Conservation (phyloP, 495 filamentous ascomycete genomes). For the Elasticomyces elasticus region DNA sequence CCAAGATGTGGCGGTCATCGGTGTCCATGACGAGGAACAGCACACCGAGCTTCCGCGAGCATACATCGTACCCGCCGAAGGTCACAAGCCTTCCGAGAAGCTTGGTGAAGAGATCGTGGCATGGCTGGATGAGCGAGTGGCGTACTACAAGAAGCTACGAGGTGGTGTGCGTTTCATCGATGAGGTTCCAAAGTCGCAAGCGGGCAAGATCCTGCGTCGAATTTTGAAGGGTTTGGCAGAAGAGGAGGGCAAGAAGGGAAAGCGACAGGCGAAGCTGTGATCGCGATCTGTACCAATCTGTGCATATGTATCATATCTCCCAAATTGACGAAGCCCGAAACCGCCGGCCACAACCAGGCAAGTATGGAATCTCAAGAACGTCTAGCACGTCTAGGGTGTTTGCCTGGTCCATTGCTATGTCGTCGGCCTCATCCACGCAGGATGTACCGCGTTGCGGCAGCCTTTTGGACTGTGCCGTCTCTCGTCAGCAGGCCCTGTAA, state of each 20-base stretch:
- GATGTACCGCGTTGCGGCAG: no score
- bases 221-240: slow-evolving; percentile 21
- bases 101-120: slow-evolving; percentile 27
- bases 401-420: no score
- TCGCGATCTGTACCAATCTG: background rate
- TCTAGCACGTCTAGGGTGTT: no score
- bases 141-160: slow-evolving; percentile 27
- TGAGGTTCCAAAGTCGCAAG: slow-evolving; percentile 24
- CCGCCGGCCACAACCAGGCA: no score
- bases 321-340: background rate
- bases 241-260: slow-evolving; percentile 20
- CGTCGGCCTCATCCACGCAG: no score
- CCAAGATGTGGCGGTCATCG: slow-evolving; percentile 34
- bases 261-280: slow-evolving; percentile 19
- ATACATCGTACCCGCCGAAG: slow-evolving; percentile 28
- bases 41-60: slow-evolving; percentile 34
- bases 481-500: no score
- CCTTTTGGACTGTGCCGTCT: no score
- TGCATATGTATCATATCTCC: background rate
- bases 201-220: slow-evolving; percentile 28
- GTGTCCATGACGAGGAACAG: slow-evolving; percentile 30
- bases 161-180: slow-evolving; percentile 26
- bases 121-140: slow-evolving; percentile 30
- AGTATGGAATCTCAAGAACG: no score
- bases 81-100: slow-evolving; percentile 20